A percentile compares a stretch with the other conserved stretches of the same genome.
Conservation (phyloP, 768 basidiomycete genomes). For the Mrakia gelida region DNA sequence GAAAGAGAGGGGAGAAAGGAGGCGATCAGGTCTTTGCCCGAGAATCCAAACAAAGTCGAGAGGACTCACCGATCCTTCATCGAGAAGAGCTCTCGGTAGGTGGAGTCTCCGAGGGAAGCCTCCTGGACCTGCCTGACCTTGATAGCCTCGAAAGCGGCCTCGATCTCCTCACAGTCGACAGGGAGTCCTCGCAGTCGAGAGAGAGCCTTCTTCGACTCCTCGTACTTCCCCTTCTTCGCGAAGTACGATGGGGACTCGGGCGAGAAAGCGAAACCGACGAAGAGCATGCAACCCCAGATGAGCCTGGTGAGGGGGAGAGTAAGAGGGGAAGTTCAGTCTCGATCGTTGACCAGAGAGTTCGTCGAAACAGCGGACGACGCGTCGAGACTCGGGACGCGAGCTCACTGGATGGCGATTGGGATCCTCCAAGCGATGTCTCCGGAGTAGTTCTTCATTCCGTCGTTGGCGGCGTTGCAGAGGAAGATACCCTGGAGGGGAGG, state of each 20-base stretch:
- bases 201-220: slow-evolving; percentile 24
- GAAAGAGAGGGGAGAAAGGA: neutral
- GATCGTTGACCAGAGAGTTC: no score
- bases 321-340: neutral
- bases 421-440: slow-evolving; percentile 29
- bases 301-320: no score
- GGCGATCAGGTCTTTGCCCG: no score
- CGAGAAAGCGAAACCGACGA: slow-evolving; percentile 29
- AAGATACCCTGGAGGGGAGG: slow-evolving; percentile 25
- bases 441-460: slow-evolving; percentile 21
- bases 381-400: no score
- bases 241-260: slow-evolving; percentile 33
- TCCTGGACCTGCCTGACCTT: slow-evolving; percentile 23
- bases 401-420: slow-evolving; percentile 30
- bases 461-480: slow-evolving; percentile 30
- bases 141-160: slow-evolving; percentile 25
- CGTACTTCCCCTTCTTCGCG: slow-evolving; percentile 25
- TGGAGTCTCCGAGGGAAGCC: slow-evolving; percentile 25
- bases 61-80: slow-evolving; percentile 10
- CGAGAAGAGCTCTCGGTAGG: slow-evolving; percentile 32
- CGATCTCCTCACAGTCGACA: neutral
- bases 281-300: slow-evolving; percentile 26
- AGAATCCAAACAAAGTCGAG: neutral
- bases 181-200: slow-evolving; percentile 26
- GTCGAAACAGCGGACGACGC: neutral